Base-by-base conservation (phyloP, 352 stramenopile genomes). In the Pythium apleroticum region DNA sequence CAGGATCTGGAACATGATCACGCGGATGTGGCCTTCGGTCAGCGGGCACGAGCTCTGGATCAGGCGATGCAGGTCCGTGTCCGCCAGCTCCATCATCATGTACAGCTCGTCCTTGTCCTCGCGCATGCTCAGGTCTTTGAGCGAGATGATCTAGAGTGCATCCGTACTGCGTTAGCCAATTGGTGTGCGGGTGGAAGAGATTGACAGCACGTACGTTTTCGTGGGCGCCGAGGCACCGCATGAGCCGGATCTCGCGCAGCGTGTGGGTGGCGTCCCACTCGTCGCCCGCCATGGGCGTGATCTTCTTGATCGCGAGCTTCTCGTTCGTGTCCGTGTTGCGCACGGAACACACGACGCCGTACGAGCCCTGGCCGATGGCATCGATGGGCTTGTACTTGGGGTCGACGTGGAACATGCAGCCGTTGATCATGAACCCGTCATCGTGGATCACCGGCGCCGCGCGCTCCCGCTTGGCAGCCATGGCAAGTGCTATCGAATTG, bases 71-170 rank as follows among this genome's bases (percentile, higher is more conserved):
- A 98, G 78, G 69, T 98, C 94, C 19, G 88, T 98, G 71, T 98
- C 95, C 4, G 96, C 88, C 25, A 98, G 78, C 68, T 98, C 91
- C 94, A 98, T 98, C 72, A 97, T 95, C 76, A 98, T 98, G 73
- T 98, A 98, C 30, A 98, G 76, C 75, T 98, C 94, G 68, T 98
- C 92, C 57, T 97, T 93, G 46, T 88, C 76, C 55, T 97, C 88
- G 62, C 92, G 96, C 72, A 96, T 91, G 64, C 85, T 93, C 68
- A 97, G 72, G 66, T 97, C 88, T 60, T 94, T 92, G 41, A 96
- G 71, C 19, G 82, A 90, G 62, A 97, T 94, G 71, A 98, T 93
- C 84, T 94, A 62, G 1, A 64, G 10, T 17, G 55, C 8, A 64
- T n/a, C n/a, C n/a, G n/a, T n/a, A n/a, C n/a, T n/a, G n/a, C n/a